Percentiles rank a stretch among this genome's conserved stretches.
These are phyloP conservation scores for Pleurotus platypus DNA, from an alignment of 768 basidiomycete species.

Conservation along the genomic window DNA sequence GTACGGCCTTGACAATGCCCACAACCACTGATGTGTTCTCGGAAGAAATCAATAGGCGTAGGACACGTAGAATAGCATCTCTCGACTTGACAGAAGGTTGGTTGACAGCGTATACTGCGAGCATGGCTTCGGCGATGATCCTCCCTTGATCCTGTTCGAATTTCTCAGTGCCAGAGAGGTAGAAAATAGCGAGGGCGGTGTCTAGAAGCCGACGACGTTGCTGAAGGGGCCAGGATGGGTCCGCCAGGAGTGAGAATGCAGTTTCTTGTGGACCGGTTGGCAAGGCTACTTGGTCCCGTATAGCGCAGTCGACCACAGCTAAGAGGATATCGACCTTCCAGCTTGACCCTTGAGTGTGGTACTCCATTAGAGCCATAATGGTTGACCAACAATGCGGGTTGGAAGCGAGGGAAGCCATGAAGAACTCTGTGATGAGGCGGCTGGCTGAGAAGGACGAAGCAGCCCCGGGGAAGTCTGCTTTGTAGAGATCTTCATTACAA, in stretches of 20 bases:
- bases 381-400: conserved; percentile 21
- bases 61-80: conserved; percentile 45
- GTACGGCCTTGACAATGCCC: conserved; percentile 39
- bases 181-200: conserved; percentile 34
- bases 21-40: conserved; percentile 28
- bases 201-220: conserved; percentile 34
- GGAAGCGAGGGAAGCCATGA: conserved; percentile 24
- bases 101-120: conserved; percentile 28
- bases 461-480: conserved; percentile 2
- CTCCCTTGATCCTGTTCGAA: conserved; percentile 25
- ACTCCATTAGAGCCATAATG: conserved; percentile 26
- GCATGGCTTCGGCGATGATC: conserved; percentile 30
- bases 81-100: conserved; percentile 28
- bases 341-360: conserved; percentile 16
- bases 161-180: conserved; percentile 25
- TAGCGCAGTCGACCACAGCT: conserved; percentile 14
- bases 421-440: conserved; percentile 31
- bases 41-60: conserved; percentile 34
- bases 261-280: conserved; percentile 28
- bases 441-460: conserved; percentile 19
- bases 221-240: conserved; percentile 22
- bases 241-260: conserved; percentile 30
- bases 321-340: conserved; percentile 26
- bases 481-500: conserved; percentile 23
- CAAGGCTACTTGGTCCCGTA: conserved; percentile 22